Conservation (phyloP, 495 filamentous ascomycete species). For the Penicillium flavigenum region DNA sequence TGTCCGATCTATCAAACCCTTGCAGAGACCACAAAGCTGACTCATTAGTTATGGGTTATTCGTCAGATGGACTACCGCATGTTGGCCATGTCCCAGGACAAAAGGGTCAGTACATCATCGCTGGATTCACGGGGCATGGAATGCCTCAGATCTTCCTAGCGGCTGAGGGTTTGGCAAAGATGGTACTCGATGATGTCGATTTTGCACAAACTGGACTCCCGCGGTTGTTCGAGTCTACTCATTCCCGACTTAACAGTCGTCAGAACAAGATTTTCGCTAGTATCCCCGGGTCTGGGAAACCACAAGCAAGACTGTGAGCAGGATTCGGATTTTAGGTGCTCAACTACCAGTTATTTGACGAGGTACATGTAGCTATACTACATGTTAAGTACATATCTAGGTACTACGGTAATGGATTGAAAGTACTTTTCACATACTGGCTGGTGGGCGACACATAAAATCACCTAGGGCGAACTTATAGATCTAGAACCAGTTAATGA, state of each 20-base stretch:
- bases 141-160: conserved; percentile 51
- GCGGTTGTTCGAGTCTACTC: conserved; percentile 38
- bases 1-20: not conserved
- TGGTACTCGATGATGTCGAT: conserved; percentile 33
- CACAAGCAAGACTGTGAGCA: conserved; percentile 16
- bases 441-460: too few species aligned
- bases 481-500: too few species aligned
- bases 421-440: too few species aligned
- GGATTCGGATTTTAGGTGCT: not conserved
- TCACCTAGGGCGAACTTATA: too few species aligned
- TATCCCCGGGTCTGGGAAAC: not conserved
- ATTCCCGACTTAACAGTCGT: conserved; percentile 29
- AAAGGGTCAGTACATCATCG: conserved; percentile 42
- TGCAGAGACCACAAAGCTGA: not conserved
- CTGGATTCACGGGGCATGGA: conserved; percentile 52
- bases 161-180: conserved; percentile 45
- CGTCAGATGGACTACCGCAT: conserved; percentile 44
- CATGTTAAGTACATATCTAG: too few species aligned
- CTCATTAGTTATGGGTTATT: conserved; percentile 41
- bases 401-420: too few species aligned
- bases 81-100: conserved; percentile 46
- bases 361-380: too few species aligned
- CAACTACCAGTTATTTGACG: not conserved
- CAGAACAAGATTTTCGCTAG: conserved; percentile 22
- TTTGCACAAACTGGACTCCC: conserved; percentile 44